A percentile compares a stretch with the other conserved stretches of the same genome.
Evolutionary conservation across 2,329 filamentous ascomycete genomes (phyloP).

Genomic region (Monilinia laxa): DNA sequence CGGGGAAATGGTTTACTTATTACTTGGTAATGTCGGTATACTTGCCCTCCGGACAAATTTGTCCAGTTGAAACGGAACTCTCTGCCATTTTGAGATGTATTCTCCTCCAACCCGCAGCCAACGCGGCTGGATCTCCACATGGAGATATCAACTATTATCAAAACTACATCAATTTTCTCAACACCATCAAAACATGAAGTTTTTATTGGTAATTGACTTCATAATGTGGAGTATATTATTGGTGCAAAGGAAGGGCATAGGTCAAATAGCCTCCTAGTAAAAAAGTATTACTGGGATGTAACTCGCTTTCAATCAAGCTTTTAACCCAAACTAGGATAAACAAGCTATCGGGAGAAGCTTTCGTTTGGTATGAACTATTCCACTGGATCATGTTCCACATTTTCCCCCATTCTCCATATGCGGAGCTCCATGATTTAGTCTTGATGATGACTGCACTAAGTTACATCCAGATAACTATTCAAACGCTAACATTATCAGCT

Average conservation of each 20-base stretch:
- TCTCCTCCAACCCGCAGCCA: not conserved
- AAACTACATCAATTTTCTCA: not conserved
- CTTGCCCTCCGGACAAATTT: not conserved
- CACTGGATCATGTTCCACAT: slow-evolving; percentile 10
- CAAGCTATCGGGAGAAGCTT: not conserved
- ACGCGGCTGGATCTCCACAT: slow-evolving; percentile 1
- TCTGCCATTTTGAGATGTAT: not conserved
- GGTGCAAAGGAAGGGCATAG: not conserved
- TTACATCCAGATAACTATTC: not conserved
- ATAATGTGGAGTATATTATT: not conserved
- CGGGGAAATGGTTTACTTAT: not conserved
- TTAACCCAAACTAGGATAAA: not conserved
- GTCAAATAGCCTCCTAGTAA: not conserved
- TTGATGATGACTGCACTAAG: slow-evolving; percentile 2
- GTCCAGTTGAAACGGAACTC: not conserved
- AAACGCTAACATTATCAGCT: slow-evolving; percentile 16
- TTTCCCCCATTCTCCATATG: slow-evolving; percentile 11
- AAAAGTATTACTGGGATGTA: not conserved
- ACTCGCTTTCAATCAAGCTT: not conserved
- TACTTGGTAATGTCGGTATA: not conserved
- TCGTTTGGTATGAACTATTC: not conserved
- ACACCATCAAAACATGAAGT: not conserved
- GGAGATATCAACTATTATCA: not conserved
- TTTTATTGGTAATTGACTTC: not conserved
- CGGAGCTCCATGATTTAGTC: slow-evolving; percentile 2